Base-by-base conservation (phyloP, 2,329 filamentous ascomycete genomes). In the Aspergillus luchuensis region DNA sequence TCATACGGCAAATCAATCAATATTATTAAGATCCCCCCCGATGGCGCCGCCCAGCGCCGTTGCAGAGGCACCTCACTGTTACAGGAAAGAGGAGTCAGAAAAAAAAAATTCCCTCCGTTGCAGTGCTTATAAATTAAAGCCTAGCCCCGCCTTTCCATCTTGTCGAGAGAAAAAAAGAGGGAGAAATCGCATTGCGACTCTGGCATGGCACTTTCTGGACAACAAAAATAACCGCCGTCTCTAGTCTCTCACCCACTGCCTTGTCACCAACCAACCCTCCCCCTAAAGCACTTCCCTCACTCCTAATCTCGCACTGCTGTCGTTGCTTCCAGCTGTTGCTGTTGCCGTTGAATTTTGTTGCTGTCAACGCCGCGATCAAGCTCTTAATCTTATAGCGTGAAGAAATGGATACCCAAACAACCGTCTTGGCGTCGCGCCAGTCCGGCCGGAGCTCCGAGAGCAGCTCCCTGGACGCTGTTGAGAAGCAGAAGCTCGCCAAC, bases 391-490 rank as follows among this genome's bases (percentile, higher is more conserved):
- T 51, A 17, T 49, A 43, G 15, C 49, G 53, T 17, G 57, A 63
- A 19, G 56, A 63, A 63, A 61, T 58, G 60, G 66, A 65, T 60
- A 62, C 64, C 15, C 66, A 65, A 51, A 59, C 64, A 19, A 45
- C 17, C 25, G 65, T 62, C 47, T 60, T 68, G 56, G 65, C 65
- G 36, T 66, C 66, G 61, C 66, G 66, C 38, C 60, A 60, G 36
- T 68, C 64, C 39, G 69, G 67, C n/a, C 63, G 69, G 43, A 67
- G 66, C 66, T 71, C 69, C 41, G 69, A 69, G 47, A 69, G 67
- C 45, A 69, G 69, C 66, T 71, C 69, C 1, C 54, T 70, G 52
- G 69, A 71, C 57, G 67, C 60, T 41, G 62, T 69, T 53, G 69
- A 69, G 55, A 71, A 71, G 59, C 63, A 66, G 41, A 71, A 67